Percentiles rank a stretch among this genome's conserved stretches.
Conservation (phyloP, 306 rosid genomes). For the Cyamopsis tetragonoloba region DNA sequence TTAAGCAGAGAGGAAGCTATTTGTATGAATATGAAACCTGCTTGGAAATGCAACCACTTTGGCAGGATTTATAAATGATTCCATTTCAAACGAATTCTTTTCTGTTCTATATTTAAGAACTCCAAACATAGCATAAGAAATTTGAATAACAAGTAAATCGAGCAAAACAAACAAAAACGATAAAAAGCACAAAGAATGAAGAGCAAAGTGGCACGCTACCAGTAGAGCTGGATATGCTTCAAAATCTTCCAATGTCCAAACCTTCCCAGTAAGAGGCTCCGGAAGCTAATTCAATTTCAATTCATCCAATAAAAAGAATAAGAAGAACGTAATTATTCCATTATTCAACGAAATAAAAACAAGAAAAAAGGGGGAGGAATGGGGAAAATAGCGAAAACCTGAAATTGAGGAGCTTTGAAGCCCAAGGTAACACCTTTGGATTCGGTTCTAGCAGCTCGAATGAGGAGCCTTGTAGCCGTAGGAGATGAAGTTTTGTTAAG, state of each 20-base stretch:
- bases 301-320: not conserved
- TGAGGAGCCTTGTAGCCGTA: constrained; percentile 34
- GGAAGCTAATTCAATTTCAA: constrained; percentile 56
- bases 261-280: constrained; percentile 87
- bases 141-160: not conserved
- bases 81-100: not conserved
- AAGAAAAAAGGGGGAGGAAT: not conserved
- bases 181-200: not conserved
- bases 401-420: constrained; percentile 77
- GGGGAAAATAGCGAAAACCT: constrained; percentile 41
- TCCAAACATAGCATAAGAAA: not conserved
- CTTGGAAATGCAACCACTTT: not conserved
- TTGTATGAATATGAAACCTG: not conserved
- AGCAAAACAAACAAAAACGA: not conserved
- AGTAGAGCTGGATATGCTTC: constrained; percentile 85
- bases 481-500: constrained; percentile 27
- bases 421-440: constrained; percentile 66
- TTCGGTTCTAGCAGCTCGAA: constrained; percentile 61
- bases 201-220: constrained; percentile 38
- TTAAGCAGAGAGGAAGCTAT: not conserved
- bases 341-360: not conserved
- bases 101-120: not conserved
- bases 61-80: not conserved
- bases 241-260: constrained; percentile 82
- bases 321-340: not conserved